Percentiles rank a stretch among this genome's conserved stretches.
Conservation (phyloP, 805 yeast species). For the Yamadazyma sp. region DNA sequence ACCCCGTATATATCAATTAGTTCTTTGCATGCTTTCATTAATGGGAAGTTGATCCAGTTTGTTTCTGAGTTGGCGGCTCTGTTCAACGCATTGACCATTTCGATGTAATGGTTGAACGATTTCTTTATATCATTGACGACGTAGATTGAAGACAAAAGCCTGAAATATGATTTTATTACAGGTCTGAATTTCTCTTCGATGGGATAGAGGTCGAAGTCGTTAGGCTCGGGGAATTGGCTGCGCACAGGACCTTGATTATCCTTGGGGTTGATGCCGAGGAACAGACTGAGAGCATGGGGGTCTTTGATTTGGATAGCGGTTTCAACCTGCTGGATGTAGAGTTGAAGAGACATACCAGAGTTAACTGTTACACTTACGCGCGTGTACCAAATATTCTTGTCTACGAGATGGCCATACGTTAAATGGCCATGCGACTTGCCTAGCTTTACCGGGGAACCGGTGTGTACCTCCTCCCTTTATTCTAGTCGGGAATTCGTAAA, state of each 20-base stretch:
- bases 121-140: slow-evolving; percentile 30
- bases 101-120: slow-evolving; percentile 36
- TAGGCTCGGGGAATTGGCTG: slow-evolving; percentile 35
- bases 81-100: slow-evolving; percentile 46
- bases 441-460: too few species aligned
- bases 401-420: too few species aligned
- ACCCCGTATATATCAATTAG: slow-evolving; percentile 42
- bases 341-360: slow-evolving; percentile 4
- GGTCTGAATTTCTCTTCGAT: slow-evolving; percentile 38
- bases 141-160: slow-evolving; percentile 35
- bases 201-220: slow-evolving; percentile 40
- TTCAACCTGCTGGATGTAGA: slow-evolving; percentile 3
- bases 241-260: slow-evolving; percentile 28
- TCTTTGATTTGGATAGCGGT: slow-evolving; percentile 7
- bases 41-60: slow-evolving; percentile 51
- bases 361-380: too few species aligned
- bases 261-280: slow-evolving; percentile 32
- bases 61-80: slow-evolving; percentile 54
- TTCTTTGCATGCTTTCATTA: slow-evolving; percentile 41
- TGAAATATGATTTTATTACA: slow-evolving; percentile 31
- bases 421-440: too few species aligned
- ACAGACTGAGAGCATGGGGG: slow-evolving; percentile 2
- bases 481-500: too few species aligned
- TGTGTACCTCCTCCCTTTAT: too few species aligned
- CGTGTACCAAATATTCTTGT: too few species aligned